These are phyloP conservation scores for Pisolithus sp. DNA, from an alignment of 768 basidiomycete species.

Conservation along the genomic window DNA sequence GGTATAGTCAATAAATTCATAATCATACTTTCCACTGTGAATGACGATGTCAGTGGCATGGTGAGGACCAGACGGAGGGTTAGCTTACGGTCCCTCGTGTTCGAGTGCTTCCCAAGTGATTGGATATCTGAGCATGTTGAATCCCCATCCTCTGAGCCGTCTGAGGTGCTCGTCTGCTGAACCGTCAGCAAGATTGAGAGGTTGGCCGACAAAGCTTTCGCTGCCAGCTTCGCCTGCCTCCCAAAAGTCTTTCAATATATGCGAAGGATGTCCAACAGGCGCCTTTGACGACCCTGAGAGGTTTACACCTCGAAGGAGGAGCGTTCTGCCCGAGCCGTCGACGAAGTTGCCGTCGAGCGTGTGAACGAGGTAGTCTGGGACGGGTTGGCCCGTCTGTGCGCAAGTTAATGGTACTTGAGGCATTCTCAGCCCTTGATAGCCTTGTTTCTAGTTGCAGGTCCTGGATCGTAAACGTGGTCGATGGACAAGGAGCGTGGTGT, in stretches of 20 bases:
- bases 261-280: constrained; percentile 63
- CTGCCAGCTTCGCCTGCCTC: constrained; percentile 65
- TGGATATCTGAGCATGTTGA: constrained; percentile 74
- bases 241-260: constrained; percentile 75
- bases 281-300: constrained; percentile 86
- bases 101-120: constrained; percentile 96
- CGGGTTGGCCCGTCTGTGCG: constrained; percentile 11
- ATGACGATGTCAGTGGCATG: neutral
- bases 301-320: constrained; percentile 92
- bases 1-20: constrained; percentile 89
- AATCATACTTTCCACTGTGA: constrained; percentile 78
- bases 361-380: constrained; percentile 42
- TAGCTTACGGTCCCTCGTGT: constrained; percentile 88
- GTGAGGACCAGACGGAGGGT: neutral
- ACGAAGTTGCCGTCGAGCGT: constrained; percentile 66
- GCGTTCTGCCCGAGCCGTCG: constrained; percentile 65
- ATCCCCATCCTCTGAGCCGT: constrained; percentile 89
- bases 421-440: constrained; percentile 9
- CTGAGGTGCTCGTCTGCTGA: constrained; percentile 81
- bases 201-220: constrained; percentile 67
- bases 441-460: neutral
- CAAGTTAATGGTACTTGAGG: constrained; percentile 16
- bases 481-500: too few species aligned
- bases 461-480: too few species aligned
- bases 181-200: constrained; percentile 79